Evolutionary conservation across 306 rosid species (phyloP).

Genomic region (Casuarina glauca): DNA sequence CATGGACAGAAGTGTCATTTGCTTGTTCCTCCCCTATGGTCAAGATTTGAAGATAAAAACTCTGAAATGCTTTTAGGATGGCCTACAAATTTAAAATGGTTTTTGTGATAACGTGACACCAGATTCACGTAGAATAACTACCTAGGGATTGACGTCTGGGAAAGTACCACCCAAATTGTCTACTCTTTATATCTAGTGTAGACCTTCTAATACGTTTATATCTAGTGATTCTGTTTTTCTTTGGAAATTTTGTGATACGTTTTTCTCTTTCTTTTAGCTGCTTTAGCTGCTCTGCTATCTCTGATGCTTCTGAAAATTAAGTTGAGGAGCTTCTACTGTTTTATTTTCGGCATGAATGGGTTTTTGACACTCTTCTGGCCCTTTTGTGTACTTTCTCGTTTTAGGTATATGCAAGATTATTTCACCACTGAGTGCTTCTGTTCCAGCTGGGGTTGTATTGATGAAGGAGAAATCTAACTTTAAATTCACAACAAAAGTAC

Average conservation of each 20-base stretch:
- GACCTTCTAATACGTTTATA: background rate
- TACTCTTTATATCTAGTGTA: background rate
- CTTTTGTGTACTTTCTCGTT: constrained; percentile 6
- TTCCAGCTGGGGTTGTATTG: constrained; percentile 93
- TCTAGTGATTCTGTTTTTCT: background rate
- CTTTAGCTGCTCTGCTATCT: background rate
- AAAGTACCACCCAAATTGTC: background rate
- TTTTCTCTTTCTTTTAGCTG: background rate
- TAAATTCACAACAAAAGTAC: constrained; percentile 95
- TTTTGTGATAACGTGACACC: background rate
- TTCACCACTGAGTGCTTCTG: constrained; percentile 87
- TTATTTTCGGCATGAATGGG: background rate
- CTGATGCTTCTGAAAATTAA: background rate
- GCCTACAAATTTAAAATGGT: background rate
- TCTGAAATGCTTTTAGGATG: too few relatives aligned
- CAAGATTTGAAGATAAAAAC: background rate
- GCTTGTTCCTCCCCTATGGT: background rate
- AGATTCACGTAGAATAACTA: background rate
- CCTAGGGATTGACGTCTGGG: background rate
- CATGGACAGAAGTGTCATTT: background rate
- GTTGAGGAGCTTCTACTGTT: background rate
- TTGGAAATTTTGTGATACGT: background rate
- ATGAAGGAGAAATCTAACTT: constrained; percentile 91
- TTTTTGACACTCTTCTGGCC: constrained; percentile 11
- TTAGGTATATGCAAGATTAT: constrained; percentile 93